Base-by-base conservation (phyloP, 305 asterid species). In the Caryopteris hybrid region DNA sequence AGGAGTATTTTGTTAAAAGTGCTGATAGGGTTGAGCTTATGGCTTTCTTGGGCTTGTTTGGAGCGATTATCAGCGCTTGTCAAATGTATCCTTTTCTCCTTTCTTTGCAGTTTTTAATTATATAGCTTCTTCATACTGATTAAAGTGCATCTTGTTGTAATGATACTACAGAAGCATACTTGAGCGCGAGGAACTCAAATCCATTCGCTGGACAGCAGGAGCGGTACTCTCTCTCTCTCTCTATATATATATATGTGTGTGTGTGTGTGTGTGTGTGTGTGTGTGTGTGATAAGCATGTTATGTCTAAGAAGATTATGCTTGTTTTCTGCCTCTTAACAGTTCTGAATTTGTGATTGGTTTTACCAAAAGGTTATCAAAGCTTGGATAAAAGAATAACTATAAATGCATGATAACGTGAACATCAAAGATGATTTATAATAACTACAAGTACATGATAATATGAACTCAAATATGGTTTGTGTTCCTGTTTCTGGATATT, bases 11-110 rank as follows among this genome's bases (percentile, higher is more conserved):
- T 75, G 96, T 91, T 54, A 94, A 81, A 78, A 91, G 81, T 80
- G 99, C 96, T 55, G 97, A 94, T 75, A 83, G 90, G 79, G 76
- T 89, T 71, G 96, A 94, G 80, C 96, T 94, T 67, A 86, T 94
- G 99, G 94, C 96, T 66, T 86, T 91, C 84, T 85, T 94, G 88
- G 99, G 99, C 50, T 56, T 86, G 12, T 94, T 94, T 78, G 99
- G 99, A 70, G 97, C 96, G 67, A 81, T 91, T 66, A 38, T 86
- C 76, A 94, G 99, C 75, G 96, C 88, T 67, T 61, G 78, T 71
- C 99, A 94, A 84, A 94, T 91, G 99, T 94, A 94, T 86, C 81
- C 81, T 83, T 80, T 63, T 41, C 58, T 51, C 27, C 55, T 3
- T 50, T n/a, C 52, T 55, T 27, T 64, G 41, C 27, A 39, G 11